Evolutionary conservation across 2,329 filamentous ascomycete species (phyloP), one percentile per base, ranked within the genome.

Genomic region (Grosmannia penicillata): DNA sequence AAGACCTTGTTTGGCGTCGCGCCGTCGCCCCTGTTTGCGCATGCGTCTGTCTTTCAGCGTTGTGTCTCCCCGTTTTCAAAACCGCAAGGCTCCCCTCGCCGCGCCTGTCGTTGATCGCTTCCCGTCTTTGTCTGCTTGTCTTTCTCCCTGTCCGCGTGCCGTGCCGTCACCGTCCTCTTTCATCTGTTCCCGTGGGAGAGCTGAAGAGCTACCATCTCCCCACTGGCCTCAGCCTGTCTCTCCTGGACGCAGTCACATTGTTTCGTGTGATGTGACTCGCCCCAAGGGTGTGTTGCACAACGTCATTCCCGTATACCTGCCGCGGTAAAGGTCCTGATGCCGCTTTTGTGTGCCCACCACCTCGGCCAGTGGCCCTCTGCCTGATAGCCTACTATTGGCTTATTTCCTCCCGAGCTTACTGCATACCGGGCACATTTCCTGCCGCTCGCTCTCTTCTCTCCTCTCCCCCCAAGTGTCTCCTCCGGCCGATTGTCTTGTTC

Each of bases 121-220:
- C 21, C n/a, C 24, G 11, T 23, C 14, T 15, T 17, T 6, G 37
- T 42, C 37, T 43, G 36, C 10, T 26, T 36, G 8, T n/a, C 29
- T 36, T 36, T 22, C 28, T 25, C 29, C 13, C 23, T 21, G 27
- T 23, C 21, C 9, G 4, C 19, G 5, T 36, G 23, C 22, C 10
- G 43, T 46, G n/a, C n/a, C n/a, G n/a, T n/a, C n/a, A n/a, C n/a
- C 37, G 37, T 40, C 40, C 39, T 44, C 37, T 43, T 33, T 40
- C 39, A 41, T 38, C n/a, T n/a, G n/a, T n/a, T n/a, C n/a, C n/a
- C n/a, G n/a, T n/a, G n/a, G n/a, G n/a, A n/a, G n/a, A n/a, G n/a
- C n/a, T n/a, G n/a, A n/a, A n/a, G n/a, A n/a, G n/a, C n/a, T n/a
- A n/a, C n/a, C n/a, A n/a, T n/a, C n/a, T n/a, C n/a, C 23, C 11